phyloP scores from a whole-genome alignment of 2,329 filamentous ascomycete species.

The Thielaviopsis ethacetica region DNA sequence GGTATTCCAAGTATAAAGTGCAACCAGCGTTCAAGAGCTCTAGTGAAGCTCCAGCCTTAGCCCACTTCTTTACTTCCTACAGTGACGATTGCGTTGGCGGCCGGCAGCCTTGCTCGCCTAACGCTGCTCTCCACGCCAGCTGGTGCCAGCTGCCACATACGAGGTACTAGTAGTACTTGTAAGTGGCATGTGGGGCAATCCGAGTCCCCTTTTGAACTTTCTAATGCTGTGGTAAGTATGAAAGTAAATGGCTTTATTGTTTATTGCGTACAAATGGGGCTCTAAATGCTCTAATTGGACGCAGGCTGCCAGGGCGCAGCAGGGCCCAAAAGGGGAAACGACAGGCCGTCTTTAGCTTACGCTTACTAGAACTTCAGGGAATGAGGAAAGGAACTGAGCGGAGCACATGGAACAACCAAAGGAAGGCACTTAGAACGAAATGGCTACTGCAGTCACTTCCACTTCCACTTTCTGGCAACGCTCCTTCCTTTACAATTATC shows the following conservation, averaged over 20 bases:
- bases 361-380: background rate
- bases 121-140: background rate
- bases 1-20: background rate
- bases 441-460: no score
- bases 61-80: background rate
- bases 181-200: background rate
- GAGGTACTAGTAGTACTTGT: background rate
- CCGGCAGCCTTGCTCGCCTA: conserved; percentile 33
- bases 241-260: no score
- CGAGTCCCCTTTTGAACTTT: background rate
- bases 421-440: no score
- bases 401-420: no score
- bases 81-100: conserved; percentile 10
- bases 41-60: background rate
- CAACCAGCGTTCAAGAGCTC: background rate
- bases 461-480: no score
- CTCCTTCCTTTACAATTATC: no score
- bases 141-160: background rate
- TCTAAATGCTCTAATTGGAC: background rate
- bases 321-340: conserved; percentile 9
- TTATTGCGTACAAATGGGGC: no score
- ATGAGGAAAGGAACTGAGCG: background rate
- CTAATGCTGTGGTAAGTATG: no score
- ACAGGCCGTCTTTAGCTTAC: no score
- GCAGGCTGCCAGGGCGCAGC: background rate